phyloP scores from a whole-genome alignment of 2,329 filamentous ascomycete species.

The Aspergillus ruber region DNA sequence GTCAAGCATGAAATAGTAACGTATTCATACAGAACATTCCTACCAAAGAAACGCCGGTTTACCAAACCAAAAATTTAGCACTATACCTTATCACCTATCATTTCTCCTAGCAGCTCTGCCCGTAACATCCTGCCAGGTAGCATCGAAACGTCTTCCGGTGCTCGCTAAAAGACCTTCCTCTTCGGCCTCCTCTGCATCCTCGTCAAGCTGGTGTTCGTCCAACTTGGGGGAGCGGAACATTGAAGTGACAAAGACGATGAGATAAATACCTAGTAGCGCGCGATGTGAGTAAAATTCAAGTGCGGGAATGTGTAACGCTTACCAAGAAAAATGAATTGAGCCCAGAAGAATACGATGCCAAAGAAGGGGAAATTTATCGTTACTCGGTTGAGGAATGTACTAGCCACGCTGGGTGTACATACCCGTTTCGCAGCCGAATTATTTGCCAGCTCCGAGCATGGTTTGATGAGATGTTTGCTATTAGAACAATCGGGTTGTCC shows the following conservation, averaged over 20 bases:
- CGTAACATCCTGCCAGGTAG: conserved; percentile 83
- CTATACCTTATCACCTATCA: not conserved
- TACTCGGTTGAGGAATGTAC: conserved; percentile 86
- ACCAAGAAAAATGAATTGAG: conserved; percentile 84
- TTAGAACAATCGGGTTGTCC: conserved; percentile 69
- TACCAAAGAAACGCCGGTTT: not conserved
- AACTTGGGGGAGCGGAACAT: conserved; percentile 75
- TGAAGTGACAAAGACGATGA: conserved; percentile 71
- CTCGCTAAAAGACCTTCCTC: conserved; percentile 86
- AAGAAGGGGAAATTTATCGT: conserved; percentile 95
- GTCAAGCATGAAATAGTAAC: not conserved
- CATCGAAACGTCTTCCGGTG: conserved; percentile 73
- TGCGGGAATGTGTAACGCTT: conserved; percentile 10
- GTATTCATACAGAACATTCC: not conserved
- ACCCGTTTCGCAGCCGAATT: conserved; percentile 67
- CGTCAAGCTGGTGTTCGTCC: conserved; percentile 70
- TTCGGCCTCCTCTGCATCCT: conserved; percentile 84
- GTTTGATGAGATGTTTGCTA: conserved; percentile 60
- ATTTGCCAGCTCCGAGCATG: conserved; percentile 71
- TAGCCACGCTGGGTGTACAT: conserved; percentile 86
- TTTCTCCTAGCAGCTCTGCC: conserved; percentile 41
- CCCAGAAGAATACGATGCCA: conserved; percentile 89
- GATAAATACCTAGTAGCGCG: conserved; percentile 54
- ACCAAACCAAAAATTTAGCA: not conserved
- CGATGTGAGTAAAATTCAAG: not conserved